These are phyloP conservation scores for Pseudogymnoascus sp. DNA, from an alignment of 2,329 filamentous ascomycete genomes.

Conservation along the genomic window DNA sequence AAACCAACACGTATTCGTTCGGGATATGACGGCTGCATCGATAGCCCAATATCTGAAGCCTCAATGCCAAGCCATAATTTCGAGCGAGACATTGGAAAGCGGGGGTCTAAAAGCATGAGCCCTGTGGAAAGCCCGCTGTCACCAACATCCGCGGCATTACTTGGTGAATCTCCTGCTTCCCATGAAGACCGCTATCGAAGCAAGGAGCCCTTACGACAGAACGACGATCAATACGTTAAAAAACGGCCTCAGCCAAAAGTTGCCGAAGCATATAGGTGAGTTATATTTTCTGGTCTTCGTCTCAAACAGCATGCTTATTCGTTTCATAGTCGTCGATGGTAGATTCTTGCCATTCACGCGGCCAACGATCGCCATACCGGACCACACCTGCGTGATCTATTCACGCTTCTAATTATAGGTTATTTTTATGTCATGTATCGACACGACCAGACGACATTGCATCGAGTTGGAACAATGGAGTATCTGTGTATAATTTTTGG, in stretches of 20 bases:
- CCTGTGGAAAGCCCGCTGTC: conserved; percentile 17
- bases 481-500: background rate
- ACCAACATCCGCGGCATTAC: conserved; percentile 24
- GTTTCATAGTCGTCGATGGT: conserved; percentile 33
- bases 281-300: background rate
- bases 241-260: conserved; percentile 34
- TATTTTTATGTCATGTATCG: background rate
- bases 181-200: conserved; percentile 13
- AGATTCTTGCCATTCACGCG: conserved; percentile 12
- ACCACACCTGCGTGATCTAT: background rate
- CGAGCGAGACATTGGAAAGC: background rate
- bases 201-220: conserved; percentile 25
- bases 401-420: background rate
- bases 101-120: background rate
- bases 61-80: conserved; percentile 1
- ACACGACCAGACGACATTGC: background rate
- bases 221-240: conserved; percentile 25
- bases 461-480: background rate
- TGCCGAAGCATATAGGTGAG: conserved; percentile 34
- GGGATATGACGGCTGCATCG: background rate
- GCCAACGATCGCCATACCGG: background rate
- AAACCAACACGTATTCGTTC: background rate
- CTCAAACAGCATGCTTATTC: background rate
- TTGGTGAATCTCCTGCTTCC: conserved; percentile 19
- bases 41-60: conserved; percentile 4